Base-by-base conservation (phyloP, 73 alveolate species). In the Paraurostyla sp. region DNA sequence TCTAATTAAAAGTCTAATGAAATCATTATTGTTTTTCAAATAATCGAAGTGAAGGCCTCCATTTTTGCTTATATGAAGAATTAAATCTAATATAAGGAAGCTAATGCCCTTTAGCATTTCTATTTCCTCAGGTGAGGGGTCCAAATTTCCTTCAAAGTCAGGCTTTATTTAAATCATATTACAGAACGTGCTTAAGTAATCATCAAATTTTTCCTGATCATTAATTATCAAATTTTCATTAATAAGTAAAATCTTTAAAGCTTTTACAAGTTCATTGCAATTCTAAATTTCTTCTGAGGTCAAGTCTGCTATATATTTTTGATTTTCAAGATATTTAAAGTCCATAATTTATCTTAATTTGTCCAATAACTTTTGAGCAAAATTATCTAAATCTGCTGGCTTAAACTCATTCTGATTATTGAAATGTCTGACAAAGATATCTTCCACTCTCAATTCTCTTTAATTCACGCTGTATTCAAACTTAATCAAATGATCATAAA, bases 391-490 rank as follows among this genome's bases (percentile, higher is more conserved):
- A 50, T 78, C 89, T 9, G 0, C 46, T 11, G 60, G 69, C 23
- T 52, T 78, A 32, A 51, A 78, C 43, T 13, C 38, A 18, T 56
- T 36, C 30, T 50, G 32, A 25, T 59, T 50, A 63, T 83, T 83
- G 50, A 30, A 83, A 49, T 56, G 85, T 49, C 85, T 60, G 29
- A 83, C 76, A 54, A 83, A 83, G 32, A 83, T 83, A 29, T 62
- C 85, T 20, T 60, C 84, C 11, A 83, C 92, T 27, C 75, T 56
- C 4, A 83, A 46, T 27, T 59, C 85, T 43, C 84, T 65, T 27
- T 40, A 63, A 32, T 83, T 65, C 7, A 65, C 92, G 18, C 71
- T 33, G 38, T 83, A 83, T 48, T 83, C 85, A 65, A 83, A 83
- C 22, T 40, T 27, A 20, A 43, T 38, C 57, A 83, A 49, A 0